Base-by-base conservation (phyloP, 176 grass and related monocot genomes). In the Zizania latifolia region DNA sequence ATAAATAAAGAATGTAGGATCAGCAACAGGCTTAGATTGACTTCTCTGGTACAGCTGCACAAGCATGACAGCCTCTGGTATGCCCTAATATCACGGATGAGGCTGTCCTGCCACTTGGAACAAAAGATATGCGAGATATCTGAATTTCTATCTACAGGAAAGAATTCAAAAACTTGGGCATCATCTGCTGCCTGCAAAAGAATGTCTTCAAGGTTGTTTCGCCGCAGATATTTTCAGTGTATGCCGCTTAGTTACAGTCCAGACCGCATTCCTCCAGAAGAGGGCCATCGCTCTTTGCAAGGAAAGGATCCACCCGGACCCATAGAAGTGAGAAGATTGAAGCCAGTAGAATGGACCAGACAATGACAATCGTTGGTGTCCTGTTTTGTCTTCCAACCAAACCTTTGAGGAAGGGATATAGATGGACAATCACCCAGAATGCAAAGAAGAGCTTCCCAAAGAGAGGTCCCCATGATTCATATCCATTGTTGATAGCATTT, bases 331-430 rank as follows among this genome's bases (percentile, higher is more conserved):
- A 91, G 73, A 91, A 91, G 68, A 91, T 91, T 16, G 89, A 91
- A 34, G 89, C 89, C 17, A 91, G 81, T 6, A 91, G 85, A 81
- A 91, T 91, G 72, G 89, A 91, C 89, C 89, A 91, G 66, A 91
- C 89, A 21, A 91, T 87, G 19, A 91, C 78, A 45, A 91, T 91
- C 12, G 85, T 91, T 24, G 89, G 89, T 6, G 89, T 91, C 68
- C 89, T 58, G 81, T 91, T 91, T 50, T 91, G 89, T 62, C 89
- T 71, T 32, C 89, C 89, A 22, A 91, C 81, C 27, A 91, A 66
- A 85, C 89, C 89, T 73, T 91, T 91, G 41, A 91, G 89, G 89
- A 91, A 91, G 0, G 89, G 89, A 81, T 91, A 91, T 14, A 91
- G 78, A 56, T 91, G 89, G 78, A 91, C 69, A 3, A 91, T 91